Evolutionary conservation across 768 basidiomycete species (phyloP), one percentile per base, ranked within the genome.

Genomic region (Macrolepiota albuminosa): DNA sequence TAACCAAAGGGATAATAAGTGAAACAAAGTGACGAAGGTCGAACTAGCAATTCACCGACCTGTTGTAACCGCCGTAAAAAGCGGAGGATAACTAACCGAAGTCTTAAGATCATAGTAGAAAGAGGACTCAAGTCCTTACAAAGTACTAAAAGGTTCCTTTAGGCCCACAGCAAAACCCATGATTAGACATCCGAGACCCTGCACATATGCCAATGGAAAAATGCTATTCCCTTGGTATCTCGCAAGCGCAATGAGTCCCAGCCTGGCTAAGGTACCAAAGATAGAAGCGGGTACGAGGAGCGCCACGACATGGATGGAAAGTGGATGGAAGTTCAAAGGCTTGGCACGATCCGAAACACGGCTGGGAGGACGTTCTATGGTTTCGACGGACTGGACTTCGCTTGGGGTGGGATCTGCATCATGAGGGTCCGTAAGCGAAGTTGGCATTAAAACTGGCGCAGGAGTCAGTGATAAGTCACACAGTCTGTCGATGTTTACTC

Each of bases 21-120:
- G 56, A 18, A 14, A 24, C 47, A 26, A 37, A 61, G 29, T n/a
- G 29, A 9, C 9, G 14, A 39, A 31, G 24, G 16, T 24, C 14
- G 31, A 49, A 49, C 40, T 21, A 6, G 40, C 14, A 16, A 10
- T 29, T 51, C 67, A 73, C 64, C 4, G 61, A 87, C 93, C 93
- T 61, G 95, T 97, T 0, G 94, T 92, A 13, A 93, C 69, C 24
- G 91, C 92, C 2, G 88, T 92, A 71, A 95, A 96, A 16, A 97
- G 68, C 4, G 95, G 95, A 0, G 85, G 87, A 73, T 95, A 95
- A 63, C 94, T 97, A 66, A n/a, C 50, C 49, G 45, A 55, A 58
- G 66, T 56, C 47, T 54, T 50, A 54, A 52, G 13, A 18, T 57
- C 58, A 1, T 13, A 33, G 50, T 24, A 18, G 16, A 9, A 26